Percentiles rank a stretch among this genome's conserved stretches.
These are phyloP conservation scores for Cladosporium sp. DNA, from an alignment of 2,329 filamentous ascomycete genomes.

Conservation along the genomic window DNA sequence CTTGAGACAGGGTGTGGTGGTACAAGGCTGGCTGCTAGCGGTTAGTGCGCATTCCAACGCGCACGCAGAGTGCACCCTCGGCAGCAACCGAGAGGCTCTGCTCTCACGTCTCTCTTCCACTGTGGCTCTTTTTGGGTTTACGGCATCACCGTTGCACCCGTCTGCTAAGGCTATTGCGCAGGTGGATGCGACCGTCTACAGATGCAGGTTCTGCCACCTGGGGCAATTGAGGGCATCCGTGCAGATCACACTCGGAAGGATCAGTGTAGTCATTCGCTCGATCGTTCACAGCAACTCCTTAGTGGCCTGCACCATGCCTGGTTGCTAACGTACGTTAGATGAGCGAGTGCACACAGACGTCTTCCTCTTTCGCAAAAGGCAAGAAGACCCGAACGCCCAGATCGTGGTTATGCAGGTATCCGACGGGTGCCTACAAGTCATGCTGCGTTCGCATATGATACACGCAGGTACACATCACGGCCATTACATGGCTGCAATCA, in stretches of 20 bases:
- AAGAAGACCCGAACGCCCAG: constrained; percentile 22
- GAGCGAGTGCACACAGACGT: constrained; percentile 9
- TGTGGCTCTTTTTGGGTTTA: constrained; percentile 18
- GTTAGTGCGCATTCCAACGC: constrained; percentile 30
- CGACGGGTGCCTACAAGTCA: constrained; percentile 32
- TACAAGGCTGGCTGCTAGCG: constrained; percentile 29
- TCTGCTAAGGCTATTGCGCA: constrained; percentile 7
- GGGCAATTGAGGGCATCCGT: constrained; percentile 1
- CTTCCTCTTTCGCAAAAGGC: constrained; percentile 24
- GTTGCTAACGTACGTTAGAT: constrained; percentile 9
- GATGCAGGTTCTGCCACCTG: constrained; percentile 17
- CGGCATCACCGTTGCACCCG: constrained; percentile 14
- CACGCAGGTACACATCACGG: constrained; percentile 31
- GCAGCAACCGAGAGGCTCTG: constrained; percentile 28
- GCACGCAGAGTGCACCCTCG: constrained; percentile 21
- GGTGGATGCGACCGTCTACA: neutral
- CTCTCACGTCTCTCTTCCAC: neutral
- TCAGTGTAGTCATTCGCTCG: constrained; percentile 8
- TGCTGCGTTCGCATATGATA: constrained; percentile 36
- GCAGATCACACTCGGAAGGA: constrained; percentile 1
- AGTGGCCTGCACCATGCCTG: constrained; percentile 10
- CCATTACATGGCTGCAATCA: constrained; percentile 7
- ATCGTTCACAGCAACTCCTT: constrained; percentile 2
- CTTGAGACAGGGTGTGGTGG: constrained; percentile 33
- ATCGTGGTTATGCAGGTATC: constrained; percentile 32